Evolutionary conservation across 805 yeast genomes (phyloP).

Genomic region (Kazachstania bromeliacearum): DNA sequence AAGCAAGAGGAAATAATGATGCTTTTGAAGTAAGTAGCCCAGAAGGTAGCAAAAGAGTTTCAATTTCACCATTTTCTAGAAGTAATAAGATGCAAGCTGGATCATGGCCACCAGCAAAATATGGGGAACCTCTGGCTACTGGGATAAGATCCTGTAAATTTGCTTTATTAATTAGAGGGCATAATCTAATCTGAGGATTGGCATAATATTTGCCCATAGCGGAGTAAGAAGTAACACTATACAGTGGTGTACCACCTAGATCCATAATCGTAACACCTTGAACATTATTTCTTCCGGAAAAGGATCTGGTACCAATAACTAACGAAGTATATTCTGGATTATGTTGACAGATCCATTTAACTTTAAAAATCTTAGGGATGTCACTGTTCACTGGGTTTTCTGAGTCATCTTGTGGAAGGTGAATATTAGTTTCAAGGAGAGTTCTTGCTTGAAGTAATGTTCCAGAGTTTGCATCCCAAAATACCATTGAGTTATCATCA

Average conservation of each 20-base stretch:
- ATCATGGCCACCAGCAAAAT: slow-evolving; percentile 70
- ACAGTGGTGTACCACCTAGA: slow-evolving; percentile 71
- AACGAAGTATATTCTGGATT: slow-evolving; percentile 76
- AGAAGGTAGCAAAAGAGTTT: slow-evolving; percentile 48
- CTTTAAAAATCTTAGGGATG: slow-evolving; percentile 38
- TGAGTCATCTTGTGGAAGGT: slow-evolving; percentile 35
- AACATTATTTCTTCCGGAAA: slow-evolving; percentile 34
- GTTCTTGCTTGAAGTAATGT: slow-evolving; percentile 66
- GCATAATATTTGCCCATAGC: slow-evolving; percentile 73
- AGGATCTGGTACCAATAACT: slow-evolving; percentile 56
- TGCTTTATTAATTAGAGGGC: slow-evolving; percentile 44
- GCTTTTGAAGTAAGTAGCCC: slow-evolving; percentile 46
- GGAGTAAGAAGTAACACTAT: slow-evolving; percentile 72
- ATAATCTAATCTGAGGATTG: slow-evolving; percentile 44
- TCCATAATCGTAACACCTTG: slow-evolving; percentile 48
- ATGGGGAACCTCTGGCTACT: slow-evolving; percentile 58
- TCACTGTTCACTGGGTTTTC: slow-evolving; percentile 10
- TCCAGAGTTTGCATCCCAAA: slow-evolving; percentile 87
- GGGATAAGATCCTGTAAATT: slow-evolving; percentile 41
- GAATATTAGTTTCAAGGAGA: slow-evolving; percentile 53
- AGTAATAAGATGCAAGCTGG: slow-evolving; percentile 56
- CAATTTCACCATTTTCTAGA: slow-evolving; percentile 55
- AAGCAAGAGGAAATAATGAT: slow-evolving; percentile 65
- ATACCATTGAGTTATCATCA: slow-evolving; percentile 73
- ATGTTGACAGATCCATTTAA: slow-evolving; percentile 68